Base-by-base conservation (phyloP, 2,329 filamentous ascomycete species). In the Dothiorella sarmentorum region DNA sequence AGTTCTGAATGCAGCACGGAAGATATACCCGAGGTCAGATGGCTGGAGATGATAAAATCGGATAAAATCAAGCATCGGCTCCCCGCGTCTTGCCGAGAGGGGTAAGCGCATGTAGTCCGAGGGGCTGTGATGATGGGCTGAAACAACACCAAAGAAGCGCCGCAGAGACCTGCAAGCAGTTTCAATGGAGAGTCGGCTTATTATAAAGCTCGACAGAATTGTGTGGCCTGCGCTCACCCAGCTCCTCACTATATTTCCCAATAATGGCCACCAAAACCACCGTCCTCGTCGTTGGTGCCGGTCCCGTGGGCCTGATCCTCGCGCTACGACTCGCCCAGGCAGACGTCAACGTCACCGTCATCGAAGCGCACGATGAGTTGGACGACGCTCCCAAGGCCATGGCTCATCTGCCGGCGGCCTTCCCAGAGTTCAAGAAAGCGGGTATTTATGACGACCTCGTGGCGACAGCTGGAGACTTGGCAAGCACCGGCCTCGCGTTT, bases 281-380 rank as follows among this genome's bases (percentile, higher is more conserved):
- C 7, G 65, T 76, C 18, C 62, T 76, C 7, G 68, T 76, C 38
- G 68, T 73, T 42, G 74, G 75, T 37, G 75, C 72, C 7, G 75
- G 74, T 20, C 74, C 71, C 45, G 71, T 75, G 2, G 74, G 75
- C 18, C 71, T 75, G 20, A 71, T 77, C 53, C 70, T 74, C 40
- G 72, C 73, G 3, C 67, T 75, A 26, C 69, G 74, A 20, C 70
- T 77, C 38, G 64, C 67, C 1, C 67, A 72, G 58, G 68, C 69
- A 2, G 59, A 65, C 6, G 68, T 75, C 11, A 64, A 68, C 35
- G 63, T 66, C 11, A 61, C 61, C 18, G 59, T 70, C 15, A 35
- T 70, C 40, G 68, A 69, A 61, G 64, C 64, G 17, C 65, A 64
- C 4, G 9, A 37, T 17, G 22, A 43, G 13, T 11, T 44, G 15